Evolutionary conservation across 805 yeast genomes (phyloP).

Genomic region (Candida chilensis): DNA sequence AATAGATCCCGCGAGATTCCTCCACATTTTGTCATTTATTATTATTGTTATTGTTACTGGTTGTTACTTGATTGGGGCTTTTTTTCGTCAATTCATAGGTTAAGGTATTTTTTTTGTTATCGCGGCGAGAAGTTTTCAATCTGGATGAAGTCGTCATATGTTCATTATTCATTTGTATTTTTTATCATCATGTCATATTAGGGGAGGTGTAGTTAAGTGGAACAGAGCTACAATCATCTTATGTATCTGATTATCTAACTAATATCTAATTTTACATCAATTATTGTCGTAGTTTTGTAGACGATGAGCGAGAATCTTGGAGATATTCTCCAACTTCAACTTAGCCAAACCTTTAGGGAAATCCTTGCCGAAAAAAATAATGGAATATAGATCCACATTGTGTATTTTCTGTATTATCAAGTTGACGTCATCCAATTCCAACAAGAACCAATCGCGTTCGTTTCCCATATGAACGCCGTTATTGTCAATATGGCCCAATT

Average conservation of each 20-base stretch:
- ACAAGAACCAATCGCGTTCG: conserved; percentile 2
- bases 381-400: conserved; percentile 13
- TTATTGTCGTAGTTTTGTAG: conserved; percentile 17
- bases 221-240: not conserved
- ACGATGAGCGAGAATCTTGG: conserved; percentile 18
- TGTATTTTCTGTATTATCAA: conserved; percentile 3
- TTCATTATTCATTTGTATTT: not conserved
- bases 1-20: not conserved
- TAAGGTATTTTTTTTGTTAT: not conserved
- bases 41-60: too few relatives aligned
- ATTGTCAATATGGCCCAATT: too few relatives aligned
- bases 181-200: not conserved
- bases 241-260: not conserved
- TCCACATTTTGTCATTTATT: too few relatives aligned
- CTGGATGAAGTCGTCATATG: not conserved
- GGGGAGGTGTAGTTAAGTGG: not conserved
- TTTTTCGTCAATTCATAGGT: too few relatives aligned
- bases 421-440: conserved; percentile 2
- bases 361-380: conserved; percentile 18
- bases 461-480: conserved; percentile 1
- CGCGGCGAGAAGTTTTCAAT: not conserved
- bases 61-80: not conserved
- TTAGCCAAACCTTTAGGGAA: conserved; percentile 23
- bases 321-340: conserved; percentile 20
- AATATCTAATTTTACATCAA: not conserved